A percentile compares a stretch with the other conserved stretches of the same genome.
Conservation (phyloP, 108 stramenopile species). For the Mediolabrus comicus region DNA sequence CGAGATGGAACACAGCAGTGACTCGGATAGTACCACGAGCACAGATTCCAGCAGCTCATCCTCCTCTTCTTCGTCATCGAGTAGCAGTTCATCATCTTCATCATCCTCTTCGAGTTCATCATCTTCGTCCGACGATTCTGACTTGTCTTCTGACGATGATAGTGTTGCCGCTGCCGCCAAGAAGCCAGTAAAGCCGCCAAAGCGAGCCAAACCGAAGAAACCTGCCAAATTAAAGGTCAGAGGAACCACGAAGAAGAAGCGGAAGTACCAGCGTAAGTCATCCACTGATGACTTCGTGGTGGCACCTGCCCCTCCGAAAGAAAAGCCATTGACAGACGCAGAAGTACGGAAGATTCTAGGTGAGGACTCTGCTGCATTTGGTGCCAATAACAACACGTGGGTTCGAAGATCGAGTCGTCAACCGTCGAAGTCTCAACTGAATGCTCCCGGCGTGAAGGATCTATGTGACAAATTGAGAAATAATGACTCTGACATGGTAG, state of each 20-base stretch:
- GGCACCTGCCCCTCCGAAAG: constrained; percentile 38
- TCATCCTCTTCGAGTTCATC: constrained; percentile 29
- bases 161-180: neutral
- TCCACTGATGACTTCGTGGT: constrained; percentile 28
- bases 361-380: constrained; percentile 36
- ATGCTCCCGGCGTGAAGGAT: constrained; percentile 53
- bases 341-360: constrained; percentile 42
- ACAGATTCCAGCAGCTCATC: constrained; percentile 6
- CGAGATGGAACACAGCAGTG: constrained; percentile 10
- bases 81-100: constrained; percentile 13
- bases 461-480: constrained; percentile 70
- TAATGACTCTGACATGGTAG: constrained; percentile 85
- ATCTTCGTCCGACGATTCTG: constrained; percentile 33
- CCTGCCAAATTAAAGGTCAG: constrained; percentile 10
- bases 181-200: neutral
- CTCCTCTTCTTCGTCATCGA: constrained; percentile 24
- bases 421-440: constrained; percentile 67
- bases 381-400: constrained; percentile 44
- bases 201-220: constrained; percentile 12
- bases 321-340: constrained; percentile 26
- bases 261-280: constrained; percentile 22
- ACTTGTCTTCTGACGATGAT: constrained; percentile 28
- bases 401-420: constrained; percentile 83
- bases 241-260: constrained; percentile 11
- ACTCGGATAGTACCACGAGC: constrained; percentile 15